Percentiles rank a stretch among this genome's conserved stretches.
phyloP scores from a whole-genome alignment of 1,284 basidiomycete species.

The Ganoderma multipileum region DNA sequence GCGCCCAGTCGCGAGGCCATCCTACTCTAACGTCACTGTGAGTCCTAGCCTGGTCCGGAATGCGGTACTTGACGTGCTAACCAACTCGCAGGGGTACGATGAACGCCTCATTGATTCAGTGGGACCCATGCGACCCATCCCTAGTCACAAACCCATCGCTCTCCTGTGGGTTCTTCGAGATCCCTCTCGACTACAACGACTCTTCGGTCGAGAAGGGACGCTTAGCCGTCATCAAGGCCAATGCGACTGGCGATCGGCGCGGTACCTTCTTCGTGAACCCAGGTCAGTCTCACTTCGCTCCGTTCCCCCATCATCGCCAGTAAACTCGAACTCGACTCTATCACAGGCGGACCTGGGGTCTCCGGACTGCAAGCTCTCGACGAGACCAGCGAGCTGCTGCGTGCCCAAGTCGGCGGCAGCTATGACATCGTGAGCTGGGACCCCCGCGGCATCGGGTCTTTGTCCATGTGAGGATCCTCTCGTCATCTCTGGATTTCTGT shows the following conservation, averaged over 20 bases:
- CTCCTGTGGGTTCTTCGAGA: slow-evolving; percentile 15
- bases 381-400: not conserved
- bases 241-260: slow-evolving; percentile 15
- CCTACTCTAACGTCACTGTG: too few species aligned
- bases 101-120: slow-evolving; percentile 4
- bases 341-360: slow-evolving; percentile 5
- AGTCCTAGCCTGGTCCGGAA: too few species aligned
- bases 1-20: too few species aligned
- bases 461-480: not conserved
- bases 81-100: not conserved
- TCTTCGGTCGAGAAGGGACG: slow-evolving; percentile 12
- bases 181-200: slow-evolving; percentile 26
- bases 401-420: slow-evolving; percentile 9
- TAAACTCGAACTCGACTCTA: not conserved
- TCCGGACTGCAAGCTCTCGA: not conserved
- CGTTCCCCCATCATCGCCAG: too few species aligned
- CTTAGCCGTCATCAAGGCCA: slow-evolving; percentile 18
- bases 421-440: slow-evolving; percentile 27
- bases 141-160: slow-evolving; percentile 8
- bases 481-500: not conserved
- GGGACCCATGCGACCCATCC: slow-evolving; percentile 13
- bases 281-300: not conserved
- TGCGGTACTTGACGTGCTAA: too few species aligned
- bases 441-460: slow-evolving; percentile 22
- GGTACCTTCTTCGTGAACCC: slow-evolving; percentile 21